These are phyloP conservation scores for Santalum album DNA, from an alignment of 164 flowering plant genomes.

Conservation along the genomic window DNA sequence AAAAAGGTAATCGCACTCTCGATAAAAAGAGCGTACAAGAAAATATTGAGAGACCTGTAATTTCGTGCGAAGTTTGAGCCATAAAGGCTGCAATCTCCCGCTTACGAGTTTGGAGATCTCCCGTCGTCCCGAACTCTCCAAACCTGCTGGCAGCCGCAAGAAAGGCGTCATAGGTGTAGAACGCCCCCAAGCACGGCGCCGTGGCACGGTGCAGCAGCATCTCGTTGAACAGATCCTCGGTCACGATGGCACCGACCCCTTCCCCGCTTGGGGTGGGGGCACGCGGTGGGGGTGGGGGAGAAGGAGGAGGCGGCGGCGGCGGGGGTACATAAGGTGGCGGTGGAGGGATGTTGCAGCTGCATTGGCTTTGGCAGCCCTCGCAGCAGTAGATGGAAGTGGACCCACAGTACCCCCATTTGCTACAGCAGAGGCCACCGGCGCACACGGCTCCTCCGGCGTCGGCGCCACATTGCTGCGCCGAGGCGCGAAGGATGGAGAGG, in stretches of 20 bases:
- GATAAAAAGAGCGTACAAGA: no score
- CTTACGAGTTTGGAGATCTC: background rate
- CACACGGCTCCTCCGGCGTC: background rate
- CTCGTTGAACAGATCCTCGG: background rate
- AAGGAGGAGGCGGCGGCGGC: background rate
- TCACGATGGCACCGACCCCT: background rate
- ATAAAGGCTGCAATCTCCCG: background rate
- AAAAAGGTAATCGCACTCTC: no score
- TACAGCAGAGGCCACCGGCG: background rate
- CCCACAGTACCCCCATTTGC: constrained; percentile 1
- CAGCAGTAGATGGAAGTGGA: background rate
- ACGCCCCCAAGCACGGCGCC: background rate
- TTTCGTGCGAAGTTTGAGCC: constrained; percentile 1
- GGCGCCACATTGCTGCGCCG: background rate
- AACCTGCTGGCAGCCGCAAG: background rate
- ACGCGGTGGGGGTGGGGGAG: background rate
- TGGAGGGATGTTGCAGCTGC: background rate
- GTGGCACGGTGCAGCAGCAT: constrained; percentile 1
- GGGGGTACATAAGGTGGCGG: background rate
- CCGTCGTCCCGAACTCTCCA: background rate
- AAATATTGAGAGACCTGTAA: background rate
- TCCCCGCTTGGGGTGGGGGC: background rate
- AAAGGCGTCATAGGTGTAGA: constrained; percentile 4
- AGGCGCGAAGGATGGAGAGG: background rate
- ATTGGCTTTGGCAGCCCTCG: constrained; percentile 1